phyloP scores from a whole-genome alignment of 1,284 basidiomycete species.

The Calocybe gambosa region DNA sequence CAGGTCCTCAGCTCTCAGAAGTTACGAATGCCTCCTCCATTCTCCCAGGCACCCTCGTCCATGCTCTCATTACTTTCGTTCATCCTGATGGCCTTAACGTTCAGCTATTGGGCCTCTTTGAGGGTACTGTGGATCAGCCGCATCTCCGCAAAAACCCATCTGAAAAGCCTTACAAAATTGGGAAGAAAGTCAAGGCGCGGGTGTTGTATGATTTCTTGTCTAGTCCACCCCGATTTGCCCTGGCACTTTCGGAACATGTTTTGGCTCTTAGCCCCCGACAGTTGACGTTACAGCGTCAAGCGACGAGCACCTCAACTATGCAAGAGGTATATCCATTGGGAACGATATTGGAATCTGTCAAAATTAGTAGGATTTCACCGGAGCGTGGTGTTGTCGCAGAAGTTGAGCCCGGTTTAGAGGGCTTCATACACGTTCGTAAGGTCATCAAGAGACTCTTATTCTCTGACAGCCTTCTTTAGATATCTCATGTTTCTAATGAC shows the following conservation, averaged over 20 bases:
- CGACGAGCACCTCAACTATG: slow-evolving; percentile 29
- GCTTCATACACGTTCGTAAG: slow-evolving; percentile 78
- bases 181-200: slow-evolving; percentile 85
- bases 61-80: slow-evolving; percentile 79
- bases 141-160: slow-evolving; percentile 59
- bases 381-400: slow-evolving; percentile 80
- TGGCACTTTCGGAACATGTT: slow-evolving; percentile 74
- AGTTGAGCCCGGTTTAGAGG: slow-evolving; percentile 59
- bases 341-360: slow-evolving; percentile 63
- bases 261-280: slow-evolving; percentile 44
- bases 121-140: slow-evolving; percentile 83
- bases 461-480: slow-evolving; percentile 43
- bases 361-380: slow-evolving; percentile 67
- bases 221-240: slow-evolving; percentile 75
- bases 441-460: not conserved
- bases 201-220: slow-evolving; percentile 81
- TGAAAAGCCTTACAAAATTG: slow-evolving; percentile 63
- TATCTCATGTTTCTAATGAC: slow-evolving; percentile 91
- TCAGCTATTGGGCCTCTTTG: slow-evolving; percentile 90
- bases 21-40: slow-evolving; percentile 78
- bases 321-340: slow-evolving; percentile 70
- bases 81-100: slow-evolving; percentile 79
- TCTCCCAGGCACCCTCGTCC: slow-evolving; percentile 85
- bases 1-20: slow-evolving; percentile 53
- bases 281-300: slow-evolving; percentile 22